These are phyloP conservation scores for Tricholoma sp. DNA, from an alignment of 768 basidiomycete genomes.

Conservation along the genomic window DNA sequence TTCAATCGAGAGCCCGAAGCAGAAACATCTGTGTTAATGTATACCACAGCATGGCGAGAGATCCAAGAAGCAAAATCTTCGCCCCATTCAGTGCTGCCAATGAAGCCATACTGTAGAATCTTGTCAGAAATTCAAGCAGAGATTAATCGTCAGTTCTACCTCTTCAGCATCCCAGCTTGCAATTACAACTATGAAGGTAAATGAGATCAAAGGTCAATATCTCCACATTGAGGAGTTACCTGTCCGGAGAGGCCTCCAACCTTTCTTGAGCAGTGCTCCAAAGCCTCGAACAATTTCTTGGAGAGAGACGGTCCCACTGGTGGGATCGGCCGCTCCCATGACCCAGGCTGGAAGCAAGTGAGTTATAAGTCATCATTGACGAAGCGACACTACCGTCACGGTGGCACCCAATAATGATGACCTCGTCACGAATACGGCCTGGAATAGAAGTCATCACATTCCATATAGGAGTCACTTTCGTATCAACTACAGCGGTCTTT, in stretches of 20 bases:
- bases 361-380: not conserved
- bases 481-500: constrained; percentile 46
- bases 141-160: constrained; percentile 30
- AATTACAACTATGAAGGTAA: constrained; percentile 41
- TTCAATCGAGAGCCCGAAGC: constrained; percentile 56
- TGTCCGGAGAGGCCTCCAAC: constrained; percentile 83
- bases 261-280: constrained; percentile 57
- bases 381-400: constrained; percentile 60
- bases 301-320: constrained; percentile 73
- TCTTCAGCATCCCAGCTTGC: constrained; percentile 78
- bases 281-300: constrained; percentile 76
- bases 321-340: constrained; percentile 75
- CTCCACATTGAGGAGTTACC: constrained; percentile 16
- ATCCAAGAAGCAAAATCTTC: constrained; percentile 90
- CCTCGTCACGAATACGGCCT: constrained; percentile 78
- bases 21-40: constrained; percentile 78
- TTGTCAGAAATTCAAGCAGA: constrained; percentile 3
- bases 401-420: constrained; percentile 84
- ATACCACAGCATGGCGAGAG: constrained; percentile 73
- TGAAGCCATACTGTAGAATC: constrained; percentile 46
- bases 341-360: constrained; percentile 51
- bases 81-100: constrained; percentile 90
- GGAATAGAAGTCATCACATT: constrained; percentile 83
- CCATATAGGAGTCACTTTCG: constrained; percentile 84
- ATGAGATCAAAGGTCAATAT: not conserved